phyloP scores from a whole-genome alignment of 2,329 filamentous ascomycete species.

The Ophiosphaerella korrae region DNA sequence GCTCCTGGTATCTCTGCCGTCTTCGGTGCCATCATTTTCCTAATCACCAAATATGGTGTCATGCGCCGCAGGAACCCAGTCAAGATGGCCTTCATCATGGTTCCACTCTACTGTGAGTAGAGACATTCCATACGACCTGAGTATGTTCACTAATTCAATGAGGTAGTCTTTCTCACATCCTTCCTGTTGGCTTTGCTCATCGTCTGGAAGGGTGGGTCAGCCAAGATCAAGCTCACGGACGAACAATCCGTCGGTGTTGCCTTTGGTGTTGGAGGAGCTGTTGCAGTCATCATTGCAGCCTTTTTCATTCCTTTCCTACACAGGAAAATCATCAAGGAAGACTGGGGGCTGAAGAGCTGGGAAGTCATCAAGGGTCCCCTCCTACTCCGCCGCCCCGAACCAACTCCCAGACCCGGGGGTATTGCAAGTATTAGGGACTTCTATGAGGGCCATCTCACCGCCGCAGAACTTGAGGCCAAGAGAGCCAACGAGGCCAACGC shows the following conservation, averaged over 20 bases:
- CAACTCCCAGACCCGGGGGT: slow-evolving; percentile 49
- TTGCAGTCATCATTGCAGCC: slow-evolving; percentile 55
- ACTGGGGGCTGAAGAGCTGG: slow-evolving; percentile 64
- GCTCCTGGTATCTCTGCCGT: slow-evolving; percentile 61
- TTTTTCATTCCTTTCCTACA: slow-evolving; percentile 67
- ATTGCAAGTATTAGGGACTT: slow-evolving; percentile 56
- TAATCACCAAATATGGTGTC: slow-evolving; percentile 62
- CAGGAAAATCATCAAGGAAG: slow-evolving; percentile 63
- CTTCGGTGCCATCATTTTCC: slow-evolving; percentile 62
- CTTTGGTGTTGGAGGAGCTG: slow-evolving; percentile 58
- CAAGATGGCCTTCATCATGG: slow-evolving; percentile 55
- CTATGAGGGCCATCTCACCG: slow-evolving; percentile 62
- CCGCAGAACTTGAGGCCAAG: slow-evolving; percentile 54
- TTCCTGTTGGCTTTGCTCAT: slow-evolving; percentile 56
- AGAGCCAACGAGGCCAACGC: slow-evolving; percentile 22
- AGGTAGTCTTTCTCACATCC: slow-evolving; percentile 55
- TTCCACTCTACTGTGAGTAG: slow-evolving; percentile 6
- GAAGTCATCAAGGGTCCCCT: slow-evolving; percentile 61
- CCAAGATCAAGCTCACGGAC: slow-evolving; percentile 55
- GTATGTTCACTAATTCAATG: background rate
- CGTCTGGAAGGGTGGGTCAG: slow-evolving; percentile 51
- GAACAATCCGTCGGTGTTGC: slow-evolving; percentile 60
- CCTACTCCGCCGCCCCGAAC: slow-evolving; percentile 51
- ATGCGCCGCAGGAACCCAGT: slow-evolving; percentile 61
- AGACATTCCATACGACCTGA: background rate